A percentile compares a stretch with the other conserved stretches of the same genome.
Evolutionary conservation across 2,329 filamentous ascomycete species (phyloP).

Genomic region (Fusarium longipes): DNA sequence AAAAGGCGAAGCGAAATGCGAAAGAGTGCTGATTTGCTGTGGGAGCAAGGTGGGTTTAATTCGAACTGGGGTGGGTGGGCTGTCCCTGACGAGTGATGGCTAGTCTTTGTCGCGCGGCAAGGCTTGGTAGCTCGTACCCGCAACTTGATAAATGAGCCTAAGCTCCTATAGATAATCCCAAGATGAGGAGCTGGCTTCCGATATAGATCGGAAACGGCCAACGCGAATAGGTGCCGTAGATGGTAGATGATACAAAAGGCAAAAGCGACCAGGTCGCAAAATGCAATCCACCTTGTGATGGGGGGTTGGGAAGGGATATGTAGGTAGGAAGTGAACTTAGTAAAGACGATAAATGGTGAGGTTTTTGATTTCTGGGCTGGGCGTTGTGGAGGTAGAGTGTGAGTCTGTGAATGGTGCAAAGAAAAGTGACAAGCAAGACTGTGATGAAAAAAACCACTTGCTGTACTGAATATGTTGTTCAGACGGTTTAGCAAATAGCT

Average conservation of each 20-base stretch:
- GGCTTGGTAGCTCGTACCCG: constrained; percentile 25
- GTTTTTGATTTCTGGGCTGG: constrained; percentile 8
- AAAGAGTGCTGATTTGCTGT: constrained; percentile 65
- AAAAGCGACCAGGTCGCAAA: too few relatives aligned
- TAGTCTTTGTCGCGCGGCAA: constrained; percentile 43
- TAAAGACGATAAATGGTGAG: too few relatives aligned
- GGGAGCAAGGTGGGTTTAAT: constrained; percentile 45
- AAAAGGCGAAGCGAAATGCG: constrained; percentile 51
- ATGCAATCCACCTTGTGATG: too few relatives aligned
- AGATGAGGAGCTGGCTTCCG: too few relatives aligned
- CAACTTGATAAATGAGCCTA: constrained; percentile 18
- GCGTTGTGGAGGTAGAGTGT: not conserved
- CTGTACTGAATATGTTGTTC: too few relatives aligned
- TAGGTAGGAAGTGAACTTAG: too few relatives aligned
- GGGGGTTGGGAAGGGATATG: too few relatives aligned
- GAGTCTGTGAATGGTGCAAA: too few relatives aligned
- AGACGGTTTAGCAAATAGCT: too few relatives aligned
- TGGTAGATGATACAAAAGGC: too few relatives aligned
- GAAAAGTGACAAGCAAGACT: constrained; percentile 12
- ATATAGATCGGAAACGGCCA: not conserved
- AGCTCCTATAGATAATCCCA: too few relatives aligned
- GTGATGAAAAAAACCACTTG: constrained; percentile 4
- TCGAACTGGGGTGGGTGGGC: constrained; percentile 41
- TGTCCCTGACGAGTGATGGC: constrained; percentile 47
- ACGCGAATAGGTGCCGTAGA: too few relatives aligned